Evolutionary conservation across 2,329 filamentous ascomycete species (phyloP).

Genomic region (Fusarium tanahbumbuense): DNA sequence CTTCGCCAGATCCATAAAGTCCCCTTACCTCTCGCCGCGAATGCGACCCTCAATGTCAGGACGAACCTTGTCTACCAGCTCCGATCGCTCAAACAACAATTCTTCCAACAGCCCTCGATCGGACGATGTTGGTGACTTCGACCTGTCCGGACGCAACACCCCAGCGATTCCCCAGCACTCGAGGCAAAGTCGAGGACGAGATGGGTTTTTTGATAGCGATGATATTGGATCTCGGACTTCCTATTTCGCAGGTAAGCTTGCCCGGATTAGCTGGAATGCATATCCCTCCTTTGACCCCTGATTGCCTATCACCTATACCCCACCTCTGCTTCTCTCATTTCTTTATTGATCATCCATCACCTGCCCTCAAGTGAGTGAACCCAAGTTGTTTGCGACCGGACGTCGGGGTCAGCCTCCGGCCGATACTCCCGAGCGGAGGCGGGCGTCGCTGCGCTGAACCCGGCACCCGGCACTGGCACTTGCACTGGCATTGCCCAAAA

Average conservation of each 20-base stretch:
- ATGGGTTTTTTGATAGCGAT: conserved; percentile 34
- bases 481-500: conserved; percentile 7
- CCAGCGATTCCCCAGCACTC: conserved; percentile 34
- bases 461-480: conserved; percentile 1
- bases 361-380: conserved; percentile 31
- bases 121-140: conserved; percentile 49
- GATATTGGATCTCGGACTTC: conserved; percentile 21
- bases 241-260: conserved; percentile 32
- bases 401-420: conserved; percentile 8
- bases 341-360: conserved; percentile 22
- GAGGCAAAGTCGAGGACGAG: conserved; percentile 18
- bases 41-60: conserved; percentile 58
- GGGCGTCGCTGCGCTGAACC: conserved; percentile 1
- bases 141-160: conserved; percentile 47
- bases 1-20: conserved; percentile 62
- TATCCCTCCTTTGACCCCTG: conserved; percentile 21
- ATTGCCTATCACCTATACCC: conserved; percentile 1
- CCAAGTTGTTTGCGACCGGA: neutral
- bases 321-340: conserved; percentile 7
- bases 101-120: conserved; percentile 45
- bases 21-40: conserved; percentile 57
- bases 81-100: conserved; percentile 51
- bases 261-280: conserved; percentile 23
- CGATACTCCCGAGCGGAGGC: conserved; percentile 7
- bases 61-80: conserved; percentile 60